Base-by-base conservation (phyloP, 257 asterid genomes). In the Knoxia roxburghii region DNA sequence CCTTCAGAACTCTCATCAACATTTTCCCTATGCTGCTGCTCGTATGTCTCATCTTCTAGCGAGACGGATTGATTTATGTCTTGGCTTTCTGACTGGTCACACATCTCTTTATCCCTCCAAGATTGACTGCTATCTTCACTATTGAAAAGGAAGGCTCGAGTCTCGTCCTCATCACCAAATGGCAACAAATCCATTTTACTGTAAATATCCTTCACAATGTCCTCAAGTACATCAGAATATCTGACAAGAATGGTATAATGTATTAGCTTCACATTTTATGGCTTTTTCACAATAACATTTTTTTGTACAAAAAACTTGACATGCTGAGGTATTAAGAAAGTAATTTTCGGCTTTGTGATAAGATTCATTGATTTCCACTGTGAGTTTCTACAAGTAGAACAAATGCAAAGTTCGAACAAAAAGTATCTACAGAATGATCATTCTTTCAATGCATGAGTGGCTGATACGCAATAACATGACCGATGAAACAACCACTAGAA, bases 61-160 rank as follows among this genome's bases (percentile, higher is more conserved):
- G 90, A 84, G 79, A 80, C 35, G 30, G 91, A 77, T 33, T 21
- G 77, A 73, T 66, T 82, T 18, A 64, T 69, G 74, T 53, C 76
- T 73, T 68, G 75, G 75, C 72, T 59, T 57, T 87, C 93, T 20
- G 81, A 77, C 72, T 59, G 87, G 61, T 85, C 87, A 21, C 71
- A 72, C 66, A 68, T 76, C 21, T 90, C 95, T 68, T 61, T 82
- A 27, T 89, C 96, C 67, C 79, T 83, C 88, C 89, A 86, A 24
- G 96, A 87, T 68, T 90, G 97, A 81, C 77, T 81, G 83, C 96
- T 92, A 45, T 89, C 98, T 87, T 92, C 98, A 45, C 95, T 93
- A 80, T 89, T 85, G 50, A 89, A 85, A 46, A 82, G 74, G 62
- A 77, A 72, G 33, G 72, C 72, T 23, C 84, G 89, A 73, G 82